Evolutionary conservation across 2,329 filamentous ascomycete species (phyloP).

Genomic region (Ophidiomyces ophidiicola): DNA sequence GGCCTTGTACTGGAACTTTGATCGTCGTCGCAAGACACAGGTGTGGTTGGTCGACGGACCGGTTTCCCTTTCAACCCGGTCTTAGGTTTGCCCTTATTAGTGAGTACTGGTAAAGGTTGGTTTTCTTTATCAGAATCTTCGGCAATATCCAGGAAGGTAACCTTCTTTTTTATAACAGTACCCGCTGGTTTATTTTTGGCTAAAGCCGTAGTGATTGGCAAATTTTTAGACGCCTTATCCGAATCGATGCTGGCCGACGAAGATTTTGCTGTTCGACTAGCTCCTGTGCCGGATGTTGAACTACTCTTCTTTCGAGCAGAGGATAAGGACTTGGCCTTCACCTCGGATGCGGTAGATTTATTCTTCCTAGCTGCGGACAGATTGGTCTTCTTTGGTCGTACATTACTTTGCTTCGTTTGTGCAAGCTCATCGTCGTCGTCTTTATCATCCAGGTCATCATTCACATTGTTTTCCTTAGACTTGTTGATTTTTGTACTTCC

Average conservation of each 20-base stretch:
- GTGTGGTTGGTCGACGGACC: constrained; percentile 31
- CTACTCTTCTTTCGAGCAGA: constrained; percentile 19
- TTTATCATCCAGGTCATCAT: constrained; percentile 3
- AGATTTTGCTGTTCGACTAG: too few species aligned
- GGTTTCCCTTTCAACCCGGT: constrained; percentile 36
- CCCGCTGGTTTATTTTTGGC: constrained; percentile 18
- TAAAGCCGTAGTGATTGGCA: background rate
- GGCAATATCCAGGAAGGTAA: constrained; percentile 35
- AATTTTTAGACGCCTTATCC: background rate
- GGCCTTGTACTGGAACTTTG: constrained; percentile 25
- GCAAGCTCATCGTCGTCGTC: constrained; percentile 23
- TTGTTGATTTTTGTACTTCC: background rate
- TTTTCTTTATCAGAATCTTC: constrained; percentile 34
- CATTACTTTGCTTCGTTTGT: constrained; percentile 13
- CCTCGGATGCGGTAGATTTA: constrained; percentile 9
- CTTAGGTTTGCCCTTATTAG: constrained; percentile 21
- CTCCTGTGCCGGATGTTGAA: constrained; percentile 17
- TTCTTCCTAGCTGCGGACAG: constrained; percentile 14
- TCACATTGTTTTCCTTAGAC: too few species aligned
- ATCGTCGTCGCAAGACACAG: constrained; percentile 14
- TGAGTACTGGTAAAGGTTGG: constrained; percentile 21
- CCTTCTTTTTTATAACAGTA: constrained; percentile 32
- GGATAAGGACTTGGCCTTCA: background rate
- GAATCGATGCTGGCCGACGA: constrained; percentile 16
- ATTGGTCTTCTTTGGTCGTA: constrained; percentile 9